phyloP scores from a whole-genome alignment of 2,329 filamentous ascomycete genomes.

The Colletotrichum eremochloae region DNA sequence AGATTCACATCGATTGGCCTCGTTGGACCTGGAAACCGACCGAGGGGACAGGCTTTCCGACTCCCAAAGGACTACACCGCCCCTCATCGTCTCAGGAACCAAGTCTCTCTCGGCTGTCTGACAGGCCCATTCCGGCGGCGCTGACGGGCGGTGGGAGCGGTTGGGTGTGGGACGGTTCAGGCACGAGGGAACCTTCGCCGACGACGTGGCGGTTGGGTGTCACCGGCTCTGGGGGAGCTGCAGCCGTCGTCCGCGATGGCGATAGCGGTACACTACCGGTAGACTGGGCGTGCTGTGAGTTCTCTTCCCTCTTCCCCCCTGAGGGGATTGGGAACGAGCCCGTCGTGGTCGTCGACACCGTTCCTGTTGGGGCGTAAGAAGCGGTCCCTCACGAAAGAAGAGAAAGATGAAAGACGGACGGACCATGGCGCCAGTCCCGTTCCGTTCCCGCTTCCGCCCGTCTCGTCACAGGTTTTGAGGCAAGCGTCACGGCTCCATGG shows the following conservation, averaged over 20 bases:
- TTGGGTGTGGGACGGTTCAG: constrained; percentile 27
- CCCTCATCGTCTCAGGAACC: constrained; percentile 28
- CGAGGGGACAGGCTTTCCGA: constrained; percentile 27
- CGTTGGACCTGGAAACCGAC: constrained; percentile 23
- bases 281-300: not conserved
- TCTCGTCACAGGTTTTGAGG: constrained; percentile 29
- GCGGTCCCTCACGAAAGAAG: not conserved
- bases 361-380: constrained; percentile 3
- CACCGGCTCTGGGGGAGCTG: constrained; percentile 22
- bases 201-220: constrained; percentile 39
- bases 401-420: constrained; percentile 2
- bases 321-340: constrained; percentile 18
- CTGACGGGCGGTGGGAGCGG: constrained; percentile 17
- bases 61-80: constrained; percentile 23
- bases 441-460: constrained; percentile 23
- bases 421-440: constrained; percentile 10
- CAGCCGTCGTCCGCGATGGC: constrained; percentile 20
- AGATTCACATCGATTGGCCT: constrained; percentile 27
- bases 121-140: constrained; percentile 22
- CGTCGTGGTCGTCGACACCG: not conserved
- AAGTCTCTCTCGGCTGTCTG: constrained; percentile 4
- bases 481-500: constrained; percentile 11
- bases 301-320: not conserved
- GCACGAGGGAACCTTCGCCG: constrained; percentile 24
- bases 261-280: not conserved